Conservation (phyloP, 116 monocot genomes). For the Iris pallida region DNA sequence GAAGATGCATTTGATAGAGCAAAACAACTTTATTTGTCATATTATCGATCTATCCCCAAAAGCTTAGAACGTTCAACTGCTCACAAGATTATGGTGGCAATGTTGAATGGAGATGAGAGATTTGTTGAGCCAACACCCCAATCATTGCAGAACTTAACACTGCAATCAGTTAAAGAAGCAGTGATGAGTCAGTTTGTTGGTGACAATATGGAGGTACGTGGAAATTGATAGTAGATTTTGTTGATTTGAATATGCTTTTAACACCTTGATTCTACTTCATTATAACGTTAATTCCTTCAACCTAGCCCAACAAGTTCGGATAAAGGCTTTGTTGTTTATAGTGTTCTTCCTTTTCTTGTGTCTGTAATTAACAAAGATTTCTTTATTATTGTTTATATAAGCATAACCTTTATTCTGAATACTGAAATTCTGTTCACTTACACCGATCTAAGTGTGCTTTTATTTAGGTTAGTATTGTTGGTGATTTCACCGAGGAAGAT, state of each 20-base stretch:
- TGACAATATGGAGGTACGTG: conserved; percentile 90
- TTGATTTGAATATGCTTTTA: neutral
- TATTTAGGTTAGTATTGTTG: conserved; percentile 88
- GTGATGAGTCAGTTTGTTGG: conserved; percentile 91
- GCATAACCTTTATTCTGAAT: neutral
- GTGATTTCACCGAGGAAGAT: conserved; percentile 88
- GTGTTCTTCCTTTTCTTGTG: no score
- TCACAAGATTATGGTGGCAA: conserved; percentile 94
- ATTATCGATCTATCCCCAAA: conserved; percentile 95
- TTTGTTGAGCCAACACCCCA: conserved; percentile 93
- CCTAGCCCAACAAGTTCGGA: neutral
- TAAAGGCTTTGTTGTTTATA: no score
- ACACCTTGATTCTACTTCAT: neutral
- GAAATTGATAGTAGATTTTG: neutral
- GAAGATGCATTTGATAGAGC: conserved; percentile 99
- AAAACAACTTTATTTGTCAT: conserved; percentile 85
- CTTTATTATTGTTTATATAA: neutral
- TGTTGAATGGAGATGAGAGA: conserved; percentile 93
- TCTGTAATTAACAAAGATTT: neutral
- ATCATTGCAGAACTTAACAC: conserved; percentile 78
- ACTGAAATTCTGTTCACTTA: neutral
- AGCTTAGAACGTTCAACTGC: conserved; percentile 97
- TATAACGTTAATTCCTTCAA: neutral
- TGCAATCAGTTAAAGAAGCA: conserved; percentile 81
- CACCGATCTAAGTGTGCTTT: conserved; percentile 8